Evolutionary conservation across 495 filamentous ascomycete species (phyloP).

Genomic region (Lophium mytilinum): DNA sequence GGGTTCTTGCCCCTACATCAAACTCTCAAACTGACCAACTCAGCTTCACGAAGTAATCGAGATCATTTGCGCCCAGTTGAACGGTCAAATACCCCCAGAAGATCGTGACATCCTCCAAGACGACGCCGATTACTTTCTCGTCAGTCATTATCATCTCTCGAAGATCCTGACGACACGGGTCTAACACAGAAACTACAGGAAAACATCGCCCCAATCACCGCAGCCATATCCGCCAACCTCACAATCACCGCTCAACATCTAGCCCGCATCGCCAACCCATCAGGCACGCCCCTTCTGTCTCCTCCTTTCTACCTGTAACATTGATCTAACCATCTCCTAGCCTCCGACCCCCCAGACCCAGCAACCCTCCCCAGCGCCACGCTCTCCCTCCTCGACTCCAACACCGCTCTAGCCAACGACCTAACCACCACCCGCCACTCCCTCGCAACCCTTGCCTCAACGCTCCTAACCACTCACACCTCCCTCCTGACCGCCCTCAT

Average conservation of each 20-base stretch:
- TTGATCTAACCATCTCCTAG: not conserved
- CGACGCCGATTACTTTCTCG: constrained; percentile 26
- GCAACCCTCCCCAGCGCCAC: not conserved
- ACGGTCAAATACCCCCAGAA: constrained; percentile 10
- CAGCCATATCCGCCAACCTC: constrained; percentile 13
- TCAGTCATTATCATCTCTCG: not conserved
- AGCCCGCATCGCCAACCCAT: constrained; percentile 18
- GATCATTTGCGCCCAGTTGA: constrained; percentile 21
- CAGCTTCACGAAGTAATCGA: constrained; percentile 28
- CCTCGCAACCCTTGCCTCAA: constrained; percentile 17
- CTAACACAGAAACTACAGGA: not conserved
- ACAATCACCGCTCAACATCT: constrained; percentile 1
- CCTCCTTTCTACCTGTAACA: not conserved
- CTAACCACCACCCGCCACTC: constrained; percentile 2
- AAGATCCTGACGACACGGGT: not conserved
- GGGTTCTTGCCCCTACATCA: not conserved
- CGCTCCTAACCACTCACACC: constrained; percentile 20
- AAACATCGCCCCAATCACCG: not conserved
- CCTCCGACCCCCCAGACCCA: not conserved
- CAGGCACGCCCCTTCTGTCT: not conserved
- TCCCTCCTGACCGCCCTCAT: constrained; percentile 25
- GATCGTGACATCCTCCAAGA: constrained; percentile 26
- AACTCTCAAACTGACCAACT: not conserved
- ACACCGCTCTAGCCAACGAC: not conserved
- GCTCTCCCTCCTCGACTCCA: not conserved